phyloP scores from a whole-genome alignment of 768 basidiomycete species.

The Kwoniella bestiolae region DNA sequence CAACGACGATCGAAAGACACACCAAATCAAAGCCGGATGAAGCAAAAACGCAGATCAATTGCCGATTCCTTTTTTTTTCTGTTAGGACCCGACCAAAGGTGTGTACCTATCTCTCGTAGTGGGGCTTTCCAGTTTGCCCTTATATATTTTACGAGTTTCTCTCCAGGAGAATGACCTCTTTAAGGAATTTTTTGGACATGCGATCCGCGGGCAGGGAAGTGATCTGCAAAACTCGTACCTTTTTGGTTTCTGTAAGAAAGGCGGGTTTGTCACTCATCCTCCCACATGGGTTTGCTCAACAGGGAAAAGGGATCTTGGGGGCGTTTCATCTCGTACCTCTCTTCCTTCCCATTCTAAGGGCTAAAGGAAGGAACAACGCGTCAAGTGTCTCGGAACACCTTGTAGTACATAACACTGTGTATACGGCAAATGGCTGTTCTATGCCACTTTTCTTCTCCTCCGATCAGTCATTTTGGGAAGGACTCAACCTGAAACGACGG shows the following conservation, averaged over 20 bases:
- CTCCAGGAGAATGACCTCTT: too few relatives aligned
- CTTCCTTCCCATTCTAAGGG: background rate
- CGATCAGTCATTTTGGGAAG: too few relatives aligned
- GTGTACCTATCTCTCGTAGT: too few relatives aligned
- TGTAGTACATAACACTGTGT: background rate
- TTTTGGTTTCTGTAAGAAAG: background rate
- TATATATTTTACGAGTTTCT: too few relatives aligned
- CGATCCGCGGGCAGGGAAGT: too few relatives aligned
- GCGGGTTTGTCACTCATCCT: background rate
- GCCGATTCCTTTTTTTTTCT: too few relatives aligned
- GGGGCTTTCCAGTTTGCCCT: too few relatives aligned
- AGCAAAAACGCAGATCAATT: too few relatives aligned
- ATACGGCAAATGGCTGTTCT: background rate
- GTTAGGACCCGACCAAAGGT: too few relatives aligned
- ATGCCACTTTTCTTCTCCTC: too few relatives aligned
- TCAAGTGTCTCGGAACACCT: background rate
- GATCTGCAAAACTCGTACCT: background rate
- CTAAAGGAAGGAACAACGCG: background rate
- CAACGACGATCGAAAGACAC: background rate
- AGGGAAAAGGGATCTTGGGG: background rate
- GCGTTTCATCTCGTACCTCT: background rate
- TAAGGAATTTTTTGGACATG: too few relatives aligned
- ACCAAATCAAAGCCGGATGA: too few relatives aligned
- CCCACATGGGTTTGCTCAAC: background rate
- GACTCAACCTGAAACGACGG: background rate